Conservation (phyloP, 2,329 filamentous ascomycete species). For the Xylaria sp. region DNA sequence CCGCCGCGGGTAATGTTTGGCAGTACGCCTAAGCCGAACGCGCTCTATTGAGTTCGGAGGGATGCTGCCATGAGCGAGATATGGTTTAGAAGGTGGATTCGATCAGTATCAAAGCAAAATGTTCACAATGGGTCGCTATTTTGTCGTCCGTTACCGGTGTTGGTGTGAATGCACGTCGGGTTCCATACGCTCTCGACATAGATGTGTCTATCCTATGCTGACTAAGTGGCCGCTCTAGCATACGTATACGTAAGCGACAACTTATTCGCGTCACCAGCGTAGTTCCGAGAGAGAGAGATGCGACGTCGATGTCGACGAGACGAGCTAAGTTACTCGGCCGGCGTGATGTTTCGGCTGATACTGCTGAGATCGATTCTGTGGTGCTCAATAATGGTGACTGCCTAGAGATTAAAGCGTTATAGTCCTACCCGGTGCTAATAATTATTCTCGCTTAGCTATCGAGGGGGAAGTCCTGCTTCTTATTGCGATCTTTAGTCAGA, state of each 20-base stretch:
- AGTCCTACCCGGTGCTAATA: too few species aligned
- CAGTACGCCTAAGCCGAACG: slow-evolving; percentile 24
- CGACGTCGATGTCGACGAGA: too few species aligned
- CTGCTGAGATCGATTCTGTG: too few species aligned
- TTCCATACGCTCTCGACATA: background rate
- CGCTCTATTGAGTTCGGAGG: background rate
- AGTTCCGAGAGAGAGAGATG: background rate
- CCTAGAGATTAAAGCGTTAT: too few species aligned
- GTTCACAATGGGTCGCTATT: background rate
- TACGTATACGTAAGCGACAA: background rate
- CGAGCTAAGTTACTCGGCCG: background rate
- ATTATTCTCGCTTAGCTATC: background rate
- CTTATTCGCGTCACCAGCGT: background rate
- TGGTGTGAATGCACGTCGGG: background rate
- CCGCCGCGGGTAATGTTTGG: slow-evolving; percentile 14
- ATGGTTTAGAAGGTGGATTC: background rate
- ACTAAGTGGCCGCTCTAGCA: background rate
- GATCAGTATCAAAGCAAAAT: background rate
- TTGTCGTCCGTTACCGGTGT: background rate
- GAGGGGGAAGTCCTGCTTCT: background rate
- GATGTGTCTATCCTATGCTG: background rate
- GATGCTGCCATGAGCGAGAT: background rate
- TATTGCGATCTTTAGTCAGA: background rate
- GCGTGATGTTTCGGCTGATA: too few species aligned
- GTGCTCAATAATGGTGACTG: too few species aligned